Evolutionary conservation across 1,284 basidiomycete species (phyloP), one percentile per base, ranked within the genome.

Genomic region (Boletus nobilissimus): DNA sequence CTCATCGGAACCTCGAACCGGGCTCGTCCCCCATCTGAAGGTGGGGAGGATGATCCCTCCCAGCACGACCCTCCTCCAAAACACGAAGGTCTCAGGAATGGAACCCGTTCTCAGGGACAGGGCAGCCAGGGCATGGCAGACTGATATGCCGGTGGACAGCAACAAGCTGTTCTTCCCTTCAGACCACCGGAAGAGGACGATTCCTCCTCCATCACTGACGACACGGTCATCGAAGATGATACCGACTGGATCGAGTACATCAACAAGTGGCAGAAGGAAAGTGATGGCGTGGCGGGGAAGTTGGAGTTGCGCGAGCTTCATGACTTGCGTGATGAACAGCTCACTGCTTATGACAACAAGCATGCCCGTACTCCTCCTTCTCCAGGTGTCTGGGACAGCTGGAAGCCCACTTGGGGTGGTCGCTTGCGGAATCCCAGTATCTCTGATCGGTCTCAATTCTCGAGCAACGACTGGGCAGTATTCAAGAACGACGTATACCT

Each of bases 381-480:
- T 8, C 69, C 40, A 5, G 36, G 16, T 18, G n/a, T 24, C 11
- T 74, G 73, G 73, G 18, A 48, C 9, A 32, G 22, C 10, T 73
- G 72, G 72, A 46, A 60, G 19, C 51, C 39, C 4, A 9, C 40
- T 22, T 73, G 72, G 48, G 39, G 32, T 13, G 7, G 32, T 7
- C 62, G 14, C 5, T 39, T 32, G 43, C 60, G 29, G 39, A 5
- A 39, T 11, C 62, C 71, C 10, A 24, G 3, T 10, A 1, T 3
- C 3, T 39, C 46, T 14, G 36, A 74, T 72, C 36, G 70, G 83
- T 48, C 51, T 7, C 51, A 10, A 36, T 75, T 75, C 48, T 65
- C 70, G 9, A 75, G 74, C 32, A 74, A 74, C 24, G 71, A 75
- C 64, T 75, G 74, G 71, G 62, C 74, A 3, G 70, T 72, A 24